phyloP scores from a whole-genome alignment of 495 filamentous ascomycete genomes.

The Aspergillus wentii region DNA sequence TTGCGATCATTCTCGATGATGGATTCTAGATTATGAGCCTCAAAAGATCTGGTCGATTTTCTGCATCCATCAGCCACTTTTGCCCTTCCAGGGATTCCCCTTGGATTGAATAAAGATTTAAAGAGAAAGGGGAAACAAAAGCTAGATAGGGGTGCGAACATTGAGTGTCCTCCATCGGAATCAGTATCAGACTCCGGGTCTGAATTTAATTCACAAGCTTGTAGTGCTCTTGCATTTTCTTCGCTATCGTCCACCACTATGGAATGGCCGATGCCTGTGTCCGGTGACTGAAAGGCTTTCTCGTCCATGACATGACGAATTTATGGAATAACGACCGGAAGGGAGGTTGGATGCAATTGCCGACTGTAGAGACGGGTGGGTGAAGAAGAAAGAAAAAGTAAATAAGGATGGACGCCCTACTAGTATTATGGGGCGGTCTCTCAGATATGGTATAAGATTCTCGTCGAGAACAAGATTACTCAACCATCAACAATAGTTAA shows the following conservation, averaged over 20 bases:
- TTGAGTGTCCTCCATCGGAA: conserved; percentile 21
- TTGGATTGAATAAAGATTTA: too few species aligned
- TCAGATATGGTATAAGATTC: too few species aligned
- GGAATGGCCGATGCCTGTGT: conserved; percentile 10
- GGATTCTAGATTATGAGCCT: conserved; percentile 50
- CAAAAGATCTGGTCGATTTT: conserved; percentile 56
- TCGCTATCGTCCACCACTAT: conserved; percentile 7
- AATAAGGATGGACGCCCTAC: too few species aligned
- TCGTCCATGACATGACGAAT: conserved; percentile 31
- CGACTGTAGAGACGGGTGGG: too few species aligned
- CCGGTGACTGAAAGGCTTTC: conserved; percentile 14
- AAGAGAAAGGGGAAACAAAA: not conserved
- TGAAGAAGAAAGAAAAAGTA: too few species aligned
- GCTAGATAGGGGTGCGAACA: conserved; percentile 14
- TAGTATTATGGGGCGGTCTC: too few species aligned
- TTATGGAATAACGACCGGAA: too few species aligned
- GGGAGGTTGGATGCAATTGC: too few species aligned
- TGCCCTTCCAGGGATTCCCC: too few species aligned
- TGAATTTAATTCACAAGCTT: conserved; percentile 2
- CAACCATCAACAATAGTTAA: too few species aligned
- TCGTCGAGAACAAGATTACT: too few species aligned
- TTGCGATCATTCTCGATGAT: conserved; percentile 59
- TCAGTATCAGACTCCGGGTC: conserved; percentile 16
- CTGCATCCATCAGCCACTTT: conserved; percentile 24
- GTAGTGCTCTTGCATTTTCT: conserved; percentile 2